Percentiles rank a stretch among this genome's conserved stretches.
phyloP scores from a whole-genome alignment of 768 basidiomycete species.

The Stropharia rugosoannulata region DNA sequence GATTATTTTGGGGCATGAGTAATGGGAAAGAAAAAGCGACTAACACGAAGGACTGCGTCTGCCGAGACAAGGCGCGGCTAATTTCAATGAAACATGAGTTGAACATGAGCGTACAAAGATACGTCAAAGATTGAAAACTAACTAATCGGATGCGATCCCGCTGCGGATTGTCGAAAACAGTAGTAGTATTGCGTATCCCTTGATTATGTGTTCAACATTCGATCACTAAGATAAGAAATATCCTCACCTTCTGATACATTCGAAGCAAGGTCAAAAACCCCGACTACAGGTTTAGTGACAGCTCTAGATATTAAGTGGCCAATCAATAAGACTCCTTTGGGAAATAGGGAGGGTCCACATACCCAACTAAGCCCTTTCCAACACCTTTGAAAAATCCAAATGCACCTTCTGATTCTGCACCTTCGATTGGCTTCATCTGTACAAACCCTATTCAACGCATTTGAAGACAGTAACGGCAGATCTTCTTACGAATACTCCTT shows the following conservation, averaged over 20 bases:
- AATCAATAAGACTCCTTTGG: neutral
- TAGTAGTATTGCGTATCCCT: slow-evolving; percentile 98
- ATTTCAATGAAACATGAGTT: slow-evolving; percentile 4
- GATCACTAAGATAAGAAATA: neutral
- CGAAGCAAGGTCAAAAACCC: slow-evolving; percentile 93
- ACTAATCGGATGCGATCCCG: slow-evolving; percentile 85
- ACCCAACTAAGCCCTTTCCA: slow-evolving; percentile 96
- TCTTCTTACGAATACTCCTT: slow-evolving; percentile 78
- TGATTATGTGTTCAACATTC: neutral
- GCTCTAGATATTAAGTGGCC: slow-evolving; percentile 43
- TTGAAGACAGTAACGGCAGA: neutral
- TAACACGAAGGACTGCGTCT: slow-evolving; percentile 85
- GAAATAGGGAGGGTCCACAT: slow-evolving; percentile 16
- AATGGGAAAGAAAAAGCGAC: slow-evolving; percentile 23
- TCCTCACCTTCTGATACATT: slow-evolving; percentile 85
- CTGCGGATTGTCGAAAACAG: slow-evolving; percentile 91
- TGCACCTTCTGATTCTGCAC: slow-evolving; percentile 92
- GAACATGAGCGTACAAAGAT: neutral
- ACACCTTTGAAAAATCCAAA: slow-evolving; percentile 98
- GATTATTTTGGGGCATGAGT: neutral
- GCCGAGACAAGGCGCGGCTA: slow-evolving; percentile 84
- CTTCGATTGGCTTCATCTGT: slow-evolving; percentile 96
- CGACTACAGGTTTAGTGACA: slow-evolving; percentile 95
- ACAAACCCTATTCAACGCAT: neutral
- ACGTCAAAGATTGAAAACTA: slow-evolving; percentile 23